Evolutionary conservation across 2,329 filamentous ascomycete genomes (phyloP), one percentile per base, ranked within the genome.

Genomic region (Laburnicola sp.): DNA sequence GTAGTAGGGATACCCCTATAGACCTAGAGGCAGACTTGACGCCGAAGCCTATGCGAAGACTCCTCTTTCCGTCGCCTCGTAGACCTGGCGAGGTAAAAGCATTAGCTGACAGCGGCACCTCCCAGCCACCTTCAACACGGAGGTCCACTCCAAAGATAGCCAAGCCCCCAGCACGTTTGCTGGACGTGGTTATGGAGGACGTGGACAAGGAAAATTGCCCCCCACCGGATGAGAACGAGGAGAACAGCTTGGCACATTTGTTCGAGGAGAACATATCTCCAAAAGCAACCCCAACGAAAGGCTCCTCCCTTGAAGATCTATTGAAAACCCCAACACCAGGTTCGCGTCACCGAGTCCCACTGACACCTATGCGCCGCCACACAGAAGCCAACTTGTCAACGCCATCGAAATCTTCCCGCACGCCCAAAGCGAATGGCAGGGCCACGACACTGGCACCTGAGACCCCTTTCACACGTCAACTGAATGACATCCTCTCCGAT

Each of bases 31-130:
- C 64, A 26, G 76, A 78, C 44, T 65, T 82, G 10, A 84, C 82
- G 3, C 82, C 83, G 2, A 83, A 78, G 63, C 80, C 82, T 22
- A 91, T 87, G 0, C 81, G 87, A 53, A 80, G 90, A 51, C 73
- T 92, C 2, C 78, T 94, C 1, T 94, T 94, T 64, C 87, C 89
- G 1, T 91, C 88, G 0, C 89, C 89, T 2, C 80, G 85, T 37
- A 87, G 87, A 58, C 82, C 84, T 27, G 82, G 81, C 32, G 78
- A 83, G 39, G 74, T 80, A 1, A 89, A 85, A 65, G 80, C 82
- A 22, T 76, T 89, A 2, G 80, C 81, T 42, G 83, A 86, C 68
- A 71, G 30, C 45, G 58, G 48, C 48, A 62, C 16, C 9, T 43
- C 39, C 8, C 37, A 47, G 16, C 49, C 52, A 7, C 48, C 56